Evolutionary conservation across 225 moss, liverwort and hornwort species (phyloP).

Genomic region (Physcomitrellopsis africana): DNA sequence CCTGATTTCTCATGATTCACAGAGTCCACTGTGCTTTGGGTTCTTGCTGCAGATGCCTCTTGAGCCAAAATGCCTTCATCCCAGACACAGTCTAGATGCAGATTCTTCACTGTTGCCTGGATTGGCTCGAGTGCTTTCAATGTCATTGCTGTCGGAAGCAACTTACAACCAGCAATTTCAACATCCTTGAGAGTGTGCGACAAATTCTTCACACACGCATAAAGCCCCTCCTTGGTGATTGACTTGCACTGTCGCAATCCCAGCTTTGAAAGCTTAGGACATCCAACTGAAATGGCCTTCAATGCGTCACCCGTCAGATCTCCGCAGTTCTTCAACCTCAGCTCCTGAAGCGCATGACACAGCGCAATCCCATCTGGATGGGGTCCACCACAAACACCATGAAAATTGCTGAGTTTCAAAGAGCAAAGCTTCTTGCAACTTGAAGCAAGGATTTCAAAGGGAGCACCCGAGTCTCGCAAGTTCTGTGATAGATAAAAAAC

Average conservation of each 20-base stretch:
- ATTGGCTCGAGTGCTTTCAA: constrained; percentile 83
- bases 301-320: constrained; percentile 72
- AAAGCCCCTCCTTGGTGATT: constrained; percentile 74
- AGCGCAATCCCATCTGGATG: constrained; percentile 71
- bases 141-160: constrained; percentile 61
- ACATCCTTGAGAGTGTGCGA: constrained; percentile 65
- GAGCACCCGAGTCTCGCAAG: constrained; percentile 56
- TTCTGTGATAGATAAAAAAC: constrained; percentile 75
- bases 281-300: constrained; percentile 59
- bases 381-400: constrained; percentile 74
- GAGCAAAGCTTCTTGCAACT: constrained; percentile 63
- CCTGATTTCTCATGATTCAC: constrained; percentile 10
- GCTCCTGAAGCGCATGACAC: constrained; percentile 56
- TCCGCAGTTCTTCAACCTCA: constrained; percentile 67
- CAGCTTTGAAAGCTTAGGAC: constrained; percentile 62
- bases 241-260: constrained; percentile 63
- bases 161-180: constrained; percentile 62
- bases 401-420: constrained; percentile 81
- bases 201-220: constrained; percentile 50
- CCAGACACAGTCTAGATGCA: constrained; percentile 82
- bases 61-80: constrained; percentile 47
- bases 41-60: constrained; percentile 29
- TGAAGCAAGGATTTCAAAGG: constrained; percentile 66
- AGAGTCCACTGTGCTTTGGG: constrained; percentile 7
- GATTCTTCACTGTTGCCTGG: constrained; percentile 54